Evolutionary conservation across 1,284 basidiomycete species (phyloP), one percentile per base, ranked within the genome.

Genomic region (Irpex sp.): DNA sequence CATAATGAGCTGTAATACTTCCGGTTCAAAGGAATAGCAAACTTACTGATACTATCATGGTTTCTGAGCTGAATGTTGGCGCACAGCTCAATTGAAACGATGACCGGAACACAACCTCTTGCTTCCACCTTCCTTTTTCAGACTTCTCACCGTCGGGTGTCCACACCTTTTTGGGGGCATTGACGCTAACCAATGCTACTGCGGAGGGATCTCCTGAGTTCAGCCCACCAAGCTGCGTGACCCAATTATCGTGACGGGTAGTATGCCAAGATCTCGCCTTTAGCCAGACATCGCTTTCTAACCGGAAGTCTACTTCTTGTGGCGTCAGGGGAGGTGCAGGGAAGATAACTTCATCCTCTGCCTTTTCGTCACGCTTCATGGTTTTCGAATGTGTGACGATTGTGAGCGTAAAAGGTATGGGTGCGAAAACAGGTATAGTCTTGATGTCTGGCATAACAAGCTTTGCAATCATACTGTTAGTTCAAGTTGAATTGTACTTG

Each of bases 41-140:
- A 45, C 49, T 51, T 51, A 51, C 49, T 7, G 18, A 19, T 12
- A 51, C 16, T 12, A 28, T 19, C 57, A 63, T 58, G 5, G 56
- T 61, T 10, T 42, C 37, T 16, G 57, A 42, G 23, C 14, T 10
- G 54, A 63, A 63, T 3, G 59, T 42, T 18, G 62, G 62, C 21
- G 59, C 23, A 47, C 57, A 58, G 19, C n/a, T 58, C 37, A 63
- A 36, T n/a, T n/a, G 21, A 35, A 63, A 62, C 1, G 56, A 19
- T 12, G 67, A 67, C 21, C 36, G 35, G 39, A 68, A 58, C 0
- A 53, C 64, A 35, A 58, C 57, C 36, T 65, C 61, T 61, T 66
- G 65, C 55, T 52, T 61, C 65, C 65, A 68, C 23, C 21, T n/a
- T 12, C 67, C 67, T 45, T 57, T 65, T 4, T 56, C 47, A 12